These are phyloP conservation scores for Porcisia hertigi DNA, from an alignment of 208 protist species.

Conservation along the genomic window DNA sequence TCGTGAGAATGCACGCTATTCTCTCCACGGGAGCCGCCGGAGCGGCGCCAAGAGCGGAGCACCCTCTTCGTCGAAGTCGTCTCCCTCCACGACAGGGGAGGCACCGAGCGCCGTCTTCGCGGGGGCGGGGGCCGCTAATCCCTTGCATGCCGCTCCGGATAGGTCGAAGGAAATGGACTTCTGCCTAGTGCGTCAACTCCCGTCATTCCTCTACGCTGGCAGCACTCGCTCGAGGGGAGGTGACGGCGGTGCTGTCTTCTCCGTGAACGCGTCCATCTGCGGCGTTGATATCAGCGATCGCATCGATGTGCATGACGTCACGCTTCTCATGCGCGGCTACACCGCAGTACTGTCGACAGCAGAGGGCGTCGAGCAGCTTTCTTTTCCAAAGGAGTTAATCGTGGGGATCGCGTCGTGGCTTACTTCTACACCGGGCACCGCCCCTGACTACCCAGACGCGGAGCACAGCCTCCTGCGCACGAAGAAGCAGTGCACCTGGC, in stretches of 20 bases:
- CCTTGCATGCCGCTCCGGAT: not conserved
- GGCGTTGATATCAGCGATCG: constrained; percentile 39
- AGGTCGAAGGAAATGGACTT: constrained; percentile 17
- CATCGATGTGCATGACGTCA: constrained; percentile 25
- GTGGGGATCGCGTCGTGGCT: constrained; percentile 46
- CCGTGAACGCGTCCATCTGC: constrained; percentile 44
- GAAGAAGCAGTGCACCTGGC: constrained; percentile 25
- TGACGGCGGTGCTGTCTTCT: constrained; percentile 45
- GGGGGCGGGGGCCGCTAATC: not conserved
- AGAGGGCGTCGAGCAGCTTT: constrained; percentile 30
- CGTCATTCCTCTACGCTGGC: constrained; percentile 11
- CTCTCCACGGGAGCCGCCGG: not conserved
- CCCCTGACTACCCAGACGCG: not conserved
- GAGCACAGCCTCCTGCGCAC: constrained; percentile 3
- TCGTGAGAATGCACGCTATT: not conserved
- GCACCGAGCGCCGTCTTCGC: not conserved
- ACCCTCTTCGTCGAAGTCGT: not conserved
- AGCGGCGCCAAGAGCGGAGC: not conserved
- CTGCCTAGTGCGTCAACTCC: constrained; percentile 37
- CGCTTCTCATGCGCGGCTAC: constrained; percentile 28
- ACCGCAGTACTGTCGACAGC: constrained; percentile 33
- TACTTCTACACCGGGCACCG: not conserved
- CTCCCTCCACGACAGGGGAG: not conserved
- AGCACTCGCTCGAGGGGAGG: not conserved
- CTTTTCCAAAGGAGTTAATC: constrained; percentile 64